Evolutionary conservation across 305 asterid species (phyloP).

Genomic region (Solanum hybrid): DNA sequence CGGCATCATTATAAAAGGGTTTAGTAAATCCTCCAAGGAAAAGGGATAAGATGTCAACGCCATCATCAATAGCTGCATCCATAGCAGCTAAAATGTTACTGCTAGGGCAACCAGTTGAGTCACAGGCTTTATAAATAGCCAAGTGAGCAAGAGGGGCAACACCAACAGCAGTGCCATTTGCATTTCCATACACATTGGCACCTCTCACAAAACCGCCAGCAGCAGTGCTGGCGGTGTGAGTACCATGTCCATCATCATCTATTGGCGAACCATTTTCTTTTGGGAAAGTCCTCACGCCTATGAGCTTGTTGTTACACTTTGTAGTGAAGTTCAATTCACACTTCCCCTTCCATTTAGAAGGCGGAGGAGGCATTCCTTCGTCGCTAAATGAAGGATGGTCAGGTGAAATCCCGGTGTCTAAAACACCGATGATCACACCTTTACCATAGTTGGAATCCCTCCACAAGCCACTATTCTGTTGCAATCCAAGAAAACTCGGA

Average conservation of each 20-base stretch:
- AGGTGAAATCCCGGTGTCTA: background rate
- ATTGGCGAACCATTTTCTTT: constrained; percentile 6
- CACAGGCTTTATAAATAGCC: constrained; percentile 11
- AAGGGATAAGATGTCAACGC: background rate
- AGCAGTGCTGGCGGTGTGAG: background rate
- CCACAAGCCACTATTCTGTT: constrained; percentile 6
- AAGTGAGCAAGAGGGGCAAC: constrained; percentile 13
- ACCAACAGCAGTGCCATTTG: constrained; percentile 20
- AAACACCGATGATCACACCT: background rate
- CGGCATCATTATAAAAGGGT: background rate
- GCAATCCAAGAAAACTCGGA: constrained; percentile 15
- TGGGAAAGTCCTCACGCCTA: background rate
- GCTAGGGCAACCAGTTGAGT: background rate
- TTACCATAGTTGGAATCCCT: background rate
- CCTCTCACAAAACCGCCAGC: constrained; percentile 8
- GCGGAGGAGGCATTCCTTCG: constrained; percentile 15
- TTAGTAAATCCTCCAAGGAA: constrained; percentile 11
- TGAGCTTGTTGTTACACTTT: constrained; percentile 13
- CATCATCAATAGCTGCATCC: constrained; percentile 9
- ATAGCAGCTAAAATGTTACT: background rate
- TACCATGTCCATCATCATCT: constrained; percentile 11
- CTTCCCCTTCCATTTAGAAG: constrained; percentile 12
- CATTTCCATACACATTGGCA: constrained; percentile 5
- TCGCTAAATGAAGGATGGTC: constrained; percentile 14
- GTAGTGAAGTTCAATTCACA: background rate